Conservation (phyloP, 352 stramenopile species). For the Pythium monospermum region DNA sequence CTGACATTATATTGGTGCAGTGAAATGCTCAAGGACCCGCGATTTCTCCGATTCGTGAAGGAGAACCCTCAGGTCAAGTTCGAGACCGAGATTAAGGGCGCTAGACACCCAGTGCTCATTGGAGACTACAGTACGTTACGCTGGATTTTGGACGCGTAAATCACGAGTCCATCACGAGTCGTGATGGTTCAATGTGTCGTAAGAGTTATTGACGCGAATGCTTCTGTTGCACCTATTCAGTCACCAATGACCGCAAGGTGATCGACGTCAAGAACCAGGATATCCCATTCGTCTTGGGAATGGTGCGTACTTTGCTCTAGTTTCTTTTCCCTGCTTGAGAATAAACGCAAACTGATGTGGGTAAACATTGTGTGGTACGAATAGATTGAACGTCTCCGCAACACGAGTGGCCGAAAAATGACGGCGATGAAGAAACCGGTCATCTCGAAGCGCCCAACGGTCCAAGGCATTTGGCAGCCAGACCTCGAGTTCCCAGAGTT, state of each 20-base stretch:
- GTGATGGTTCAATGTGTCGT: too few species aligned
- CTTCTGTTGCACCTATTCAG: too few species aligned
- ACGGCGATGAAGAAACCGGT: constrained; percentile 82
- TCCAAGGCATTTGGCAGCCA: constrained; percentile 86
- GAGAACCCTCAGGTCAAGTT: constrained; percentile 86
- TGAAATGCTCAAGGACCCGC: constrained; percentile 64
- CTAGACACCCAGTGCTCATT: constrained; percentile 73
- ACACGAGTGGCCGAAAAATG: constrained; percentile 88
- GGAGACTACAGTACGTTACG: constrained; percentile 71
- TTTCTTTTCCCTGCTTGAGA: background rate
- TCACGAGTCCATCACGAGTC: too few species aligned
- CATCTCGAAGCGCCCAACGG: constrained; percentile 70
- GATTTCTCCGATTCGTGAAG: constrained; percentile 81
- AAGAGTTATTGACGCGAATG: too few species aligned
- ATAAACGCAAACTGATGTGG: background rate
- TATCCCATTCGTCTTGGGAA: constrained; percentile 71
- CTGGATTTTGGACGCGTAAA: too few species aligned
- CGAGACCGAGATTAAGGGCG: constrained; percentile 80
- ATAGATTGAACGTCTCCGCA: constrained; percentile 75
- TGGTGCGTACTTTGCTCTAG: constrained; percentile 43
- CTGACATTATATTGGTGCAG: constrained; percentile 14
- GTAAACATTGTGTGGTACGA: background rate
- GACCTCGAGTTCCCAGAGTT: constrained; percentile 83
- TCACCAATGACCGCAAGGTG: constrained; percentile 80
- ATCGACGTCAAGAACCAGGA: constrained; percentile 88